Evolutionary conservation across 73 alveolate genomes (phyloP).

Genomic region (Tetrahymena malaccensis): DNA sequence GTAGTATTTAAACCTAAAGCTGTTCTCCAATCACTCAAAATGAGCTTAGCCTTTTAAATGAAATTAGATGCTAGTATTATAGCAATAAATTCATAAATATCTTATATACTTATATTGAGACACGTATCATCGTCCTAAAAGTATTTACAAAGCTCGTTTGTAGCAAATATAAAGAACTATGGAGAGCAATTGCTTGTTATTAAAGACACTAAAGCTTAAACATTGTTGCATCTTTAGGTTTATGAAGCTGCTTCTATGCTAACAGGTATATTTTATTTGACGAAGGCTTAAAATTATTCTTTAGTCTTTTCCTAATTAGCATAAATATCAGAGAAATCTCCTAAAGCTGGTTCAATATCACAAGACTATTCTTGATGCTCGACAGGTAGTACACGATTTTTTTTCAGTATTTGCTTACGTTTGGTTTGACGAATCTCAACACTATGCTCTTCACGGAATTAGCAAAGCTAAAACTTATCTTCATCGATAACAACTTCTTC

Average conservation of each 20-base stretch:
- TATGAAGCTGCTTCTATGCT: not conserved
- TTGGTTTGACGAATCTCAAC: not conserved
- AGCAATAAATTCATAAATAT: not conserved
- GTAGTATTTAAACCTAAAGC: not conserved
- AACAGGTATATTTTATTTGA: not conserved
- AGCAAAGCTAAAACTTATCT: not conserved
- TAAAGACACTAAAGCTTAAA: not conserved
- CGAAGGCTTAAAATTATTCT: not conserved
- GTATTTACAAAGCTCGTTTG: not conserved
- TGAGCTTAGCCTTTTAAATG: not conserved
- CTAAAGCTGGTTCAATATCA: too few species aligned
- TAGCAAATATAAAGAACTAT: not conserved
- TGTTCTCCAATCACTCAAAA: not conserved
- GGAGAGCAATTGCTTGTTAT: not conserved
- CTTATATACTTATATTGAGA: not conserved
- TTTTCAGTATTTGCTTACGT: not conserved
- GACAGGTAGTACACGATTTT: not conserved
- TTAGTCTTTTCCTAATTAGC: not conserved
- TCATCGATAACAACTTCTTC: not conserved
- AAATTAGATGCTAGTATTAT: not conserved
- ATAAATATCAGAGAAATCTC: not conserved
- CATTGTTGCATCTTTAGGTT: not conserved
- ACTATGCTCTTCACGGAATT: not conserved
- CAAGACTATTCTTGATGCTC: not conserved
- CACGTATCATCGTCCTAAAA: not conserved